Percentiles rank a stretch among this genome's conserved stretches.
Conservation (phyloP, 768 basidiomycete species). For the Sporobolomyces phaffii region DNA sequence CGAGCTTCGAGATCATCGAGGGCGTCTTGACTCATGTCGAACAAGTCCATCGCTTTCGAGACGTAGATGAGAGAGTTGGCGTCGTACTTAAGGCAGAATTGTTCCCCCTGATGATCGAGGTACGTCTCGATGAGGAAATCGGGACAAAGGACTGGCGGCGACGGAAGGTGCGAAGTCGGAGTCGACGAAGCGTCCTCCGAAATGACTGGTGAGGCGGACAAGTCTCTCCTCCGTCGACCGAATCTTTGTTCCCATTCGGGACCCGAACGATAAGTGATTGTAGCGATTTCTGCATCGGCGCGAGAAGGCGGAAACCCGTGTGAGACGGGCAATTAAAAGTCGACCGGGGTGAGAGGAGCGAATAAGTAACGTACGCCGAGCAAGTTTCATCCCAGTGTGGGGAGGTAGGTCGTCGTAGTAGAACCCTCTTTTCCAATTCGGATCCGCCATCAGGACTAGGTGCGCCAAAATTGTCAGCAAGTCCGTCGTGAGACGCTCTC, state of each 20-base stretch:
- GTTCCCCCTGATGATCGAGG: slow-evolving; percentile 74
- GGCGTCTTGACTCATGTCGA: slow-evolving; percentile 81
- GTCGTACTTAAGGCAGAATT: slow-evolving; percentile 97
- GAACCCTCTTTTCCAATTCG: slow-evolving; percentile 98
- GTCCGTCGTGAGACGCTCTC: not conserved
- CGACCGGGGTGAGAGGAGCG: too few relatives aligned
- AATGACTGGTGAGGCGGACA: slow-evolving; percentile 3
- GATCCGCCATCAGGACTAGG: slow-evolving; percentile 95
- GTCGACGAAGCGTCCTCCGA: slow-evolving; percentile 20
- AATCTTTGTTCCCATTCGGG: slow-evolving; percentile 99
- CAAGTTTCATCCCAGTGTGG: slow-evolving; percentile 96
- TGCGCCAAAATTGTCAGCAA: not conserved
- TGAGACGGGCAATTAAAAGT: too few relatives aligned
- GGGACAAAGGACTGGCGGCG: slow-evolving; percentile 74
- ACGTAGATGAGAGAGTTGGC: slow-evolving; percentile 98
- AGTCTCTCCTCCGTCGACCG: slow-evolving; percentile 60
- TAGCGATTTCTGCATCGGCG: slow-evolving; percentile 79
- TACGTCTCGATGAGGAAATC: slow-evolving; percentile 99
- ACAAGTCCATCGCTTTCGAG: slow-evolving; percentile 98
- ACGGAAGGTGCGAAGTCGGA: slow-evolving; percentile 22
- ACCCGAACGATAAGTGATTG: slow-evolving; percentile 96
- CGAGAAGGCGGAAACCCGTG: too few relatives aligned
- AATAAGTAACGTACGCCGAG: slow-evolving; percentile 76
- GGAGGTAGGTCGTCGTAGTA: slow-evolving; percentile 94
- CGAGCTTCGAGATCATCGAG: slow-evolving; percentile 58